phyloP scores from a whole-genome alignment of 1,139 yeast species.

The Debaryomycetaceae sp. region DNA sequence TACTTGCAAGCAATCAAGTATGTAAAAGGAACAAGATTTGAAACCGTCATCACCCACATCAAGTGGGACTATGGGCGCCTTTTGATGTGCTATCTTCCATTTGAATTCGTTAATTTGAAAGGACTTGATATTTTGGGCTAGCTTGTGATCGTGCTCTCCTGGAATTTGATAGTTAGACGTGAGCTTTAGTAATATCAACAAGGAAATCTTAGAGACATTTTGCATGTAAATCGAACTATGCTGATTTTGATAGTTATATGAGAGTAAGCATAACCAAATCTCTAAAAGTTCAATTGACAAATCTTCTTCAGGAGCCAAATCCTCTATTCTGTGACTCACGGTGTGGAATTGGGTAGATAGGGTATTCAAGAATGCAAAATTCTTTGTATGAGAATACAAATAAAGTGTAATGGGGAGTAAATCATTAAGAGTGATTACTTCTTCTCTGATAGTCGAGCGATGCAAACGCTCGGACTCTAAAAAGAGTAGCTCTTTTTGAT shows the following conservation, averaged over 20 bases:
- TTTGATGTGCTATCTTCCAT: slow-evolving; percentile 44
- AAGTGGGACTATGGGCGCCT: slow-evolving; percentile 30
- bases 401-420: slow-evolving; percentile 5
- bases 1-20: slow-evolving; percentile 35
- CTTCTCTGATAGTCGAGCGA: not conserved
- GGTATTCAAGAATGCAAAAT: slow-evolving; percentile 17
- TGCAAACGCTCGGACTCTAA: not conserved
- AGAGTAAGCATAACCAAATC: slow-evolving; percentile 35
- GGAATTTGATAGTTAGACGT: slow-evolving; percentile 13
- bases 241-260: slow-evolving; percentile 38
- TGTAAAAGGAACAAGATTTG: slow-evolving; percentile 33
- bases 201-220: slow-evolving; percentile 20
- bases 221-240: slow-evolving; percentile 22
- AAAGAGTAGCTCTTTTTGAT: slow-evolving; percentile 15
- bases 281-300: slow-evolving; percentile 22
- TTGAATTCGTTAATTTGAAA: slow-evolving; percentile 33
- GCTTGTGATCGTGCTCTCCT: not conserved
- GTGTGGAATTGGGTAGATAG: slow-evolving; percentile 17
- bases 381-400: slow-evolving; percentile 16
- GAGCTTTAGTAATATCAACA: slow-evolving; percentile 21
- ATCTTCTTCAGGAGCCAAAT: slow-evolving; percentile 12
- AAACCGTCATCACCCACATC: slow-evolving; percentile 20
- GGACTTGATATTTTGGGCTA: slow-evolving; percentile 13
- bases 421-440: slow-evolving; percentile 2
- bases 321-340: slow-evolving; percentile 13